Evolutionary conservation across 768 basidiomycete species (phyloP).

Genomic region (Mycena rebaudengoi): DNA sequence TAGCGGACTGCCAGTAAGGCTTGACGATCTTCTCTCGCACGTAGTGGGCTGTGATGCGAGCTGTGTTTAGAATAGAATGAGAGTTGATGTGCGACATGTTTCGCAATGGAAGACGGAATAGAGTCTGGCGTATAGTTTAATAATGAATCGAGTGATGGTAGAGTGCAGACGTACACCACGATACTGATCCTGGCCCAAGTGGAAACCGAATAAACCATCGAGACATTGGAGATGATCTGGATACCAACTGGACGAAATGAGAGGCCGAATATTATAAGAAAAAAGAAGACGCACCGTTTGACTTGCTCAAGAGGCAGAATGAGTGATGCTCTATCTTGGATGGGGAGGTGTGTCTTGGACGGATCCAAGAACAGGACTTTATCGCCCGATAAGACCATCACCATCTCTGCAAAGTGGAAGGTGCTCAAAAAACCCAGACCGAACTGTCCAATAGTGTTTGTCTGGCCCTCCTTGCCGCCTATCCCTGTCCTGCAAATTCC

Average conservation of each 20-base stretch:
- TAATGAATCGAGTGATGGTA: neutral
- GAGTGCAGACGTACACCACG: constrained; percentile 46
- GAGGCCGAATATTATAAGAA: neutral
- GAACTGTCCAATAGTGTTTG: constrained; percentile 58
- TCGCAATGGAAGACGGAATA: constrained; percentile 57
- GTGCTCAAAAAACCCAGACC: constrained; percentile 51
- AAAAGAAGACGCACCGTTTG: constrained; percentile 36
- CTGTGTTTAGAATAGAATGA: constrained; percentile 31
- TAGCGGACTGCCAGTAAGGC: constrained; percentile 40
- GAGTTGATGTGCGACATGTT: constrained; percentile 30
- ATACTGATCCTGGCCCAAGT: constrained; percentile 37
- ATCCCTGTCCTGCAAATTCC: constrained; percentile 55
- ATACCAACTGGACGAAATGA: constrained; percentile 43
- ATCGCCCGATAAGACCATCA: constrained; percentile 41
- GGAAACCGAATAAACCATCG: constrained; percentile 52
- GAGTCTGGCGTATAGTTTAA: constrained; percentile 42
- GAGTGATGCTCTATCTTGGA: constrained; percentile 38
- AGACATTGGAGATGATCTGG: constrained; percentile 50
- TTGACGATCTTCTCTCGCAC: constrained; percentile 38
- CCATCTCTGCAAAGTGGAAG: constrained; percentile 31
- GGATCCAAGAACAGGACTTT: constrained; percentile 55
- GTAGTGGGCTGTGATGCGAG: constrained; percentile 30
- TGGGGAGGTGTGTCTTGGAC: constrained; percentile 49
- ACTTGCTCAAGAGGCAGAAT: constrained; percentile 43
- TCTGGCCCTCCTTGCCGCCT: constrained; percentile 50